Base-by-base conservation (phyloP, 2,329 filamentous ascomycete species). In the Aspergillus fischeri region DNA sequence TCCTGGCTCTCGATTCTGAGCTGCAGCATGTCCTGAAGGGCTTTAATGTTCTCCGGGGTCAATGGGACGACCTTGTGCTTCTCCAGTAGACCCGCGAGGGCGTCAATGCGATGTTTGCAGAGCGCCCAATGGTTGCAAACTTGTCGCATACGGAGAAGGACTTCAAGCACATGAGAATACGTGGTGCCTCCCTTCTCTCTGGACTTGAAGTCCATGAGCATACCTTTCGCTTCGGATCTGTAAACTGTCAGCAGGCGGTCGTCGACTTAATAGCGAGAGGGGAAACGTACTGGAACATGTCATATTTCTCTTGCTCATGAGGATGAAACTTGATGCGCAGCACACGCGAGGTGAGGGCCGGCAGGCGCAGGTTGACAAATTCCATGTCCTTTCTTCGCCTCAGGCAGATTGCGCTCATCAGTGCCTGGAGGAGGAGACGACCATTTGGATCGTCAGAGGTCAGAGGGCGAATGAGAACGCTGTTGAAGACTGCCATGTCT, bases 41-140 rank as follows among this genome's bases (percentile, higher is more conserved):
- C 84, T 21, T 81, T 81, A 24, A 83, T 77, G 67, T 93, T 95
- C 70, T 91, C 87, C 0, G 84, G 81, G 2, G 85, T 93, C 25
- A 95, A 79, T 0, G 83, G 80, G 0, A 95, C 86, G 1, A 87
- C 79, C 50, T 85, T 83, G 63, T 89, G 79, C 17, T 83, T 81
- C 47, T 90, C 87, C 2, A 95, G 79, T 1, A 90, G 78, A 21
- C 83, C 78, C 68, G 93, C 79, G 24, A 96, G 80, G n/a, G 86
- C 84, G 9, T 83, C 82, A n/a, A 95, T 81, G 11, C 90, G 86
- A 32, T 88, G 81, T 51, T 86, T 88, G 67, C 90, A 91, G 10
- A 97, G 81, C 8, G 88, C 87, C 90, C 91, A 95, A 70, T 96
- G 92, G 63, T 93, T 92, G 74, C 92, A 96, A 70, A 89, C 83